Evolutionary conservation across 208 protist species (phyloP), one percentile per base, ranked within the genome.

Genomic region (Trypanosoma theileri): DNA sequence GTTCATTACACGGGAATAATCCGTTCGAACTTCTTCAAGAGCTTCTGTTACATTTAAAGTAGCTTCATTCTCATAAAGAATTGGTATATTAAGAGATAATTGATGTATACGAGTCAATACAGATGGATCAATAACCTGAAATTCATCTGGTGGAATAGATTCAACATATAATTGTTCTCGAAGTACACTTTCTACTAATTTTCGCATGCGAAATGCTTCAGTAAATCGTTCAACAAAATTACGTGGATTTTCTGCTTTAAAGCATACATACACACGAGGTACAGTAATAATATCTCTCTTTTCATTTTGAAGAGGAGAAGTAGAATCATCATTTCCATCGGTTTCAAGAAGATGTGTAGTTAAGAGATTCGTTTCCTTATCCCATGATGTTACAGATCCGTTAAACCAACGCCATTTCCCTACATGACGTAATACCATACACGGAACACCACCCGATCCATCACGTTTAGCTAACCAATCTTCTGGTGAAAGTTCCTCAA

Each of bases 141-240:
- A 95, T 69, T 96, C 89, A 67, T 98, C 97, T 10, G 82, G 79
- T 3, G 98, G 98, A 74, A 99, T 98, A 64, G 81, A 92, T 53
- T 98, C 95, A 14, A 98, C 84, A 75, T 89, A 98, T 46, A 98
- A 78, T 65, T 98, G 78, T 62, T 92, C 70, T 42, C 85, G 85
- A 54, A 98, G 69, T 12, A 91, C 57, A 22, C 77, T 86, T 65
- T 97, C 93, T 10, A 94, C 90, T 0, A 77, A 22, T 21, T 73
- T 70, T 26, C 96, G 84, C 8, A 79, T 73, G 7, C 60, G 59
- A 77, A 93, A 90, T 0, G 98, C 97, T 13, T 78, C 77, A 19
- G 82, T 79, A 56, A 98, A 88, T 14, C 97, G 89, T 46, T 92
- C 65, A 0, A 88, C 96, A 69, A 98, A 98, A 54, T 85, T 82